Evolutionary conservation across 148 eudicot genomes (phyloP), one percentile per base, ranked within the genome.

Genomic region (Rhododendron mucronatum): DNA sequence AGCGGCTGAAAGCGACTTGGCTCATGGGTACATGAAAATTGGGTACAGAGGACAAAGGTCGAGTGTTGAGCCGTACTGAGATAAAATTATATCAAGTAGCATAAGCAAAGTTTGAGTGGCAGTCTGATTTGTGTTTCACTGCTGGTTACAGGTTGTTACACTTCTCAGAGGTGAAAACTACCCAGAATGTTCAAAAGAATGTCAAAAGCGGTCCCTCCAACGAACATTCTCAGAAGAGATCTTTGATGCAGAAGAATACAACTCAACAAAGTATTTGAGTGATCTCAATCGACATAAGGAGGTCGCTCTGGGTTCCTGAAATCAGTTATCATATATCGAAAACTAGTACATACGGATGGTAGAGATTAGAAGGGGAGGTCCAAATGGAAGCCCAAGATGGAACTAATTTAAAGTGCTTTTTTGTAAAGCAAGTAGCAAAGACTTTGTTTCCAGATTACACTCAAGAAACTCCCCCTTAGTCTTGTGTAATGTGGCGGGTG

Each of bases 221-320:
- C 90, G 97, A 78, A 91, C 95, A 1, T 93, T 91, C 89, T 95
- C 98, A 28, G 93, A 92, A 85, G 98, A 95, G 85, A 88, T 92
- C 12, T 87, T 91, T 44, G 95, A 93, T 80, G 94, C 90, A 11
- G 93, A 91, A 85, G 97, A 94, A 57, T 94, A 93, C 92, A 95
- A 95, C 90, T 89, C 92, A 21, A 94, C 97, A 4, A 93, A 89
- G 91, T 87, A 91, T 84, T 81, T 93, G 73, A 89, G 88, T 28
- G 91, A 90, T 61, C 65, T 94, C 50, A 83, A 45, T 63, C 93
- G 88, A 51, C 92, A 87, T 77, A 91, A 87, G 83, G 89, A 87
- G 71, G 83, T 94, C 8, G 96, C 95, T 84, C 91, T 94, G 51
- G 91, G 86, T 86, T 50, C 86, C 73, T 63, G 57, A 78, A 81